phyloP scores from a whole-genome alignment of 2,329 filamentous ascomycete species.

The Aspergillus sp. region DNA sequence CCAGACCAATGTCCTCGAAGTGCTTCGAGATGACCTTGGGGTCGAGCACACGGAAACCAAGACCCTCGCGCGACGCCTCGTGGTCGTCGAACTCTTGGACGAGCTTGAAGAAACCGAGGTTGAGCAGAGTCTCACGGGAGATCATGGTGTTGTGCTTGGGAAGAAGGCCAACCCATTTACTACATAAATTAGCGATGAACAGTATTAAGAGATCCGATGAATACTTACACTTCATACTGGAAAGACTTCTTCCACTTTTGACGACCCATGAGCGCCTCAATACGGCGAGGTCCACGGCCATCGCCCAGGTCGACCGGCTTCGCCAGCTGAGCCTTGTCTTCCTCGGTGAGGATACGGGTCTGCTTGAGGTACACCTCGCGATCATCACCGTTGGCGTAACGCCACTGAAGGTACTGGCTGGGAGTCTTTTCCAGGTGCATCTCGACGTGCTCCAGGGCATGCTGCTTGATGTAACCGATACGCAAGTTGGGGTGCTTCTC shows the following conservation, averaged over 20 bases:
- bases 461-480: constrained; percentile 99
- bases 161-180: constrained; percentile 84
- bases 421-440: constrained; percentile 99
- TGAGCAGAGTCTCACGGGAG: constrained; percentile 84
- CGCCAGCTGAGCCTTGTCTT: constrained; percentile 88
- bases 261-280: constrained; percentile 89
- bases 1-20: constrained; percentile 93
- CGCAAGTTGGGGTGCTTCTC: constrained; percentile 98
- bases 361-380: constrained; percentile 97
- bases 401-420: constrained; percentile 98
- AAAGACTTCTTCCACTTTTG: constrained; percentile 99
- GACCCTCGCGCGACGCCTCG: constrained; percentile 96
- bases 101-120: constrained; percentile 87
- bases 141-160: constrained; percentile 94
- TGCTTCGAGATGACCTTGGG: constrained; percentile 95
- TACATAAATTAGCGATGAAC: constrained; percentile 31
- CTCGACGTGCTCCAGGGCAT: constrained; percentile 97
- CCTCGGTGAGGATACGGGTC: constrained; percentile 82
- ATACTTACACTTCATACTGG: constrained; percentile 86
- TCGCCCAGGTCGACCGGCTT: constrained; percentile 83
- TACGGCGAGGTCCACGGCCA: constrained; percentile 72
- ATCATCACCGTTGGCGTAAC: constrained; percentile 95
- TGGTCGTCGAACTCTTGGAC: constrained; percentile 98
- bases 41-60: constrained; percentile 91
- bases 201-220: background rate